Base-by-base conservation (phyloP, 163 green algal genomes). In the Scenedesmus sp. region DNA sequence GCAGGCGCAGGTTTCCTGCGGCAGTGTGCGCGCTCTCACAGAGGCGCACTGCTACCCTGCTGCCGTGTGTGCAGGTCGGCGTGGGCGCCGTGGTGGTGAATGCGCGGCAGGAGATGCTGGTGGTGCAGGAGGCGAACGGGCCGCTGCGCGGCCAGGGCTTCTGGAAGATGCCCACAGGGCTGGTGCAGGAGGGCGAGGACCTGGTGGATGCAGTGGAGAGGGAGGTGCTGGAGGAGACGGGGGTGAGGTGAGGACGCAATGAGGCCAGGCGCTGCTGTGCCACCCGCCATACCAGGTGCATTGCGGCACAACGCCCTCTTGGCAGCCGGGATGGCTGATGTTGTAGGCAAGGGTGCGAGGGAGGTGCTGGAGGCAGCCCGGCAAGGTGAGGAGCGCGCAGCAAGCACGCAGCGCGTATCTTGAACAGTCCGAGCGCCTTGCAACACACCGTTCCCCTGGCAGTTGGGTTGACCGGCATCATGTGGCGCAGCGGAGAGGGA, bases 131-230 rank as follows among this genome's bases (percentile, higher is more conserved):
- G 93, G 73, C 72, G 1, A 92, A 91, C 35, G 96, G 97, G 0
- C 95, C 95, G 18, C 90, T 98, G 42, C 92, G 93, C 9, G 96
- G 96, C 10, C 35, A 83, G 24, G 40, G 91, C 56, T 87, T 98
- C 2, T 98, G 97, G 97, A 98, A 98, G 92, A 96, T 98, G 93
- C 95, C 95, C n/a, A 98, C 97, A 20, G 97, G 96, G 0, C 89
- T 98, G 30, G 94, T 96, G 35, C 68, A 94, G 43, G 81, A 83
- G 37, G 89, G 95, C 0, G 97, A 98, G 90, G 96, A 98, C 87
- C 86, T 98, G 43, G 91, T 84, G 43, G 90, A 72, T 46, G 93
- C 93, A 40, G 94, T 93, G 26, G 94, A 93, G 91, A 26, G 94
- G 33, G 94, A 96, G 83, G 92, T 96, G 56, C 44, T 86, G 51